A percentile compares a stretch with the other conserved stretches of the same genome.
Conservation (phyloP, 139 green algal genomes). For the Zygnema circumcarinatum region DNA sequence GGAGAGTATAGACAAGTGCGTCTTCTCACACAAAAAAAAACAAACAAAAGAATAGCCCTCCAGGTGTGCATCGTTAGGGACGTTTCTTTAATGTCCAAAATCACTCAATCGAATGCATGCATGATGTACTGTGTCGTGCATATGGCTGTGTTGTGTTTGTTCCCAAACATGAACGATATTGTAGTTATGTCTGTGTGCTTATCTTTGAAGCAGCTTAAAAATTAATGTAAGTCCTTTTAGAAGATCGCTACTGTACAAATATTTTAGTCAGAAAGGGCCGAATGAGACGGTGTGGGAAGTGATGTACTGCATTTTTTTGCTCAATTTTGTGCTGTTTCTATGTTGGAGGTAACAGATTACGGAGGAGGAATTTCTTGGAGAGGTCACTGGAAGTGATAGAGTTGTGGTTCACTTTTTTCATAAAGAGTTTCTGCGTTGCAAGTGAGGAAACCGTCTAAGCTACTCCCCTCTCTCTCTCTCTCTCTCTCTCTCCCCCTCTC, state of each 20-base stretch:
- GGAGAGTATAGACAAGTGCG: constrained; percentile 65
- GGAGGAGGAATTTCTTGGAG: constrained; percentile 90
- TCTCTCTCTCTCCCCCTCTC: no score
- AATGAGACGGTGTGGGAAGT: no score
- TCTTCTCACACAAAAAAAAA: background rate
- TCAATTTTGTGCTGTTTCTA: background rate
- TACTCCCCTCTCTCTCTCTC: no score
- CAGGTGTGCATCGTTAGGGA: background rate
- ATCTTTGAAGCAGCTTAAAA: no score
- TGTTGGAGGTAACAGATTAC: constrained; percentile 61
- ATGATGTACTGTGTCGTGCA: constrained; percentile 1
- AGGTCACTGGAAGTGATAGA: constrained; percentile 80
- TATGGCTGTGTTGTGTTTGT: no score
- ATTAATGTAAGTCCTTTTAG: no score
- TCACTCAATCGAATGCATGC: background rate
- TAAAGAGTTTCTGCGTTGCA: constrained; percentile 93
- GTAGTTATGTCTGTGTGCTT: no score
- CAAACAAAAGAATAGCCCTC: background rate
- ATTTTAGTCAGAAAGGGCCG: no score
- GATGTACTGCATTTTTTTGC: no score
- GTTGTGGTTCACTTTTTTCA: constrained; percentile 95
- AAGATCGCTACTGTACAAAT: no score
- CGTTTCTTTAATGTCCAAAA: background rate
- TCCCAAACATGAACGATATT: no score
- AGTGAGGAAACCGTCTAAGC: no score